Percentiles rank a stretch among this genome's conserved stretches.
These are phyloP conservation scores for Nicotiana knightiana DNA, from an alignment of 257 asterid genomes.

Conservation along the genomic window DNA sequence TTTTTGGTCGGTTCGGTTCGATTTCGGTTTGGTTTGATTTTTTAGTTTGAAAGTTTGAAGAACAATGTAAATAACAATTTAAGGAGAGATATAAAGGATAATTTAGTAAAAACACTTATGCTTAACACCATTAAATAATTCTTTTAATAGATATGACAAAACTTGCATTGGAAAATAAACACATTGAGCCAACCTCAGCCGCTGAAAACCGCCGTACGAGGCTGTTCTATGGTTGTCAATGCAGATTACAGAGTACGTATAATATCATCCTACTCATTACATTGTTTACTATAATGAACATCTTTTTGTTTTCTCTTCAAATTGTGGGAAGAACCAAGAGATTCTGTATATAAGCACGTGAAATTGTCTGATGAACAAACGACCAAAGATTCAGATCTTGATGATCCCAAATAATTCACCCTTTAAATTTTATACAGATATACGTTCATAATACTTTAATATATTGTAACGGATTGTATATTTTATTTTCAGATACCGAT, in stretches of 20 bases:
- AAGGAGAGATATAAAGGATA: too few relatives aligned
- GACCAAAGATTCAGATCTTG: conserved; percentile 2
- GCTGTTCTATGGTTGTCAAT: not conserved
- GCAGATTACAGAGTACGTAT: not conserved
- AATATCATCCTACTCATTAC: not conserved
- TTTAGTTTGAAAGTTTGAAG: too few relatives aligned
- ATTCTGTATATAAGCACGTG: not conserved
- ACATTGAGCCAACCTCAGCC: not conserved
- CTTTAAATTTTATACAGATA: not conserved
- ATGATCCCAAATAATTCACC: not conserved
- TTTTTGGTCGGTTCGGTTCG: too few relatives aligned
- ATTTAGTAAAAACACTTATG: too few relatives aligned
- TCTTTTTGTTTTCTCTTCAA: not conserved
- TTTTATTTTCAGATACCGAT: too few relatives aligned
- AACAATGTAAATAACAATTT: too few relatives aligned
- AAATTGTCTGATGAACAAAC: conserved; percentile 10
- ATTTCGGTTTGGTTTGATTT: too few relatives aligned
- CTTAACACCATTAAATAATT: too few relatives aligned
- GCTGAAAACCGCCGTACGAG: not conserved
- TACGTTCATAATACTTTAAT: too few relatives aligned
- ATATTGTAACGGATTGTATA: too few relatives aligned
- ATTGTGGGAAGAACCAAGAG: not conserved
- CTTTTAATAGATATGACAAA: too few relatives aligned
- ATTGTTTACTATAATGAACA: not conserved
- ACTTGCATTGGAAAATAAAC: not conserved